A percentile compares a stretch with the other conserved stretches of the same genome.
These are phyloP conservation scores for Panaeolus cyanescens DNA, from an alignment of 768 basidiomycete genomes.

Conservation along the genomic window DNA sequence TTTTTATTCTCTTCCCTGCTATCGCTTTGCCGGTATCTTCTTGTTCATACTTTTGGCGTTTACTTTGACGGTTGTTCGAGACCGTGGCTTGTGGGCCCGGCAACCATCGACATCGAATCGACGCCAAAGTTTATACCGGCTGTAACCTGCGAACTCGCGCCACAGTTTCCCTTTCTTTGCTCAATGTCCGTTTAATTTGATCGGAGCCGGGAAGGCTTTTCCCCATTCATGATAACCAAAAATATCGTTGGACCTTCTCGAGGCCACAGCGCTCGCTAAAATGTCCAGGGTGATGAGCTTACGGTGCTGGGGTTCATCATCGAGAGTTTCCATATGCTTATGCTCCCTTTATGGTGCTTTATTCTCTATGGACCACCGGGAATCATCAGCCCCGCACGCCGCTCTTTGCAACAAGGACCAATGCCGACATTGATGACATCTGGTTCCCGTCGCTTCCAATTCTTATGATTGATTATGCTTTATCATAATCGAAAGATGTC, in stretches of 20 bases:
- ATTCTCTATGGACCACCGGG: neutral
- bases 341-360: neutral
- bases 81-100: neutral
- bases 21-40: no score
- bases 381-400: neutral
- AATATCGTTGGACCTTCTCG: neutral
- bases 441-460: neutral
- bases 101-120: neutral
- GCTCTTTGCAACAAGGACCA: neutral
- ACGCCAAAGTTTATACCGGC: neutral
- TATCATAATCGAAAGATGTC: neutral
- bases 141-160: neutral
- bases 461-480: neutral
- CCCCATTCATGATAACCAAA: neutral
- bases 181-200: neutral
- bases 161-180: neutral
- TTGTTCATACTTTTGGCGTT: neutral
- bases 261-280: no score
- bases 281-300: neutral
- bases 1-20: no score
- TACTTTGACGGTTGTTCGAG: neutral
- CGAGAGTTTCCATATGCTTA: neutral
- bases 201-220: neutral
- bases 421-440: neutral
- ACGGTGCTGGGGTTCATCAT: neutral